phyloP scores from a whole-genome alignment of 2,329 filamentous ascomycete species.

The Rosellinia necatrix region DNA sequence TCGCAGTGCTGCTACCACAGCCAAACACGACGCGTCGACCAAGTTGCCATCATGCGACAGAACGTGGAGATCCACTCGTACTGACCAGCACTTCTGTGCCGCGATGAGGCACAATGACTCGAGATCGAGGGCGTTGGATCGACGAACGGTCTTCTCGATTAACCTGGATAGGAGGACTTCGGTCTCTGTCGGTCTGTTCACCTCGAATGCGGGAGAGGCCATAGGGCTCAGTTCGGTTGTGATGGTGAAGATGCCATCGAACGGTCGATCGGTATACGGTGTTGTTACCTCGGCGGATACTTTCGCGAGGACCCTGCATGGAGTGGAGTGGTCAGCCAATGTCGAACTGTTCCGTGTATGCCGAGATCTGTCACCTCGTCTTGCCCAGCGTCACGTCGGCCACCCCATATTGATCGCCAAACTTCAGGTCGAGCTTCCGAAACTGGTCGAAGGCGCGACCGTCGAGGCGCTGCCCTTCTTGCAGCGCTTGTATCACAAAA shows the following conservation, averaged over 20 bases:
- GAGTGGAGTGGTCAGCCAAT: slow-evolving; percentile 22
- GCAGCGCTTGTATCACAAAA: slow-evolving; percentile 83
- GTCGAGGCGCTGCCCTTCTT: slow-evolving; percentile 81
- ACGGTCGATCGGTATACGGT: slow-evolving; percentile 85
- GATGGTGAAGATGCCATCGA: slow-evolving; percentile 95
- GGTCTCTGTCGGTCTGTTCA: slow-evolving; percentile 79
- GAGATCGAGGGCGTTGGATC: slow-evolving; percentile 89
- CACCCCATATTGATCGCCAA: slow-evolving; percentile 90
- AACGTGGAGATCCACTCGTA: slow-evolving; percentile 90
- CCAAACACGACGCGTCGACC: slow-evolving; percentile 83
- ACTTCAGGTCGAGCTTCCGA: slow-evolving; percentile 75
- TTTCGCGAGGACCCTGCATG: slow-evolving; percentile 74
- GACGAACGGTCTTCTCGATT: slow-evolving; percentile 91
- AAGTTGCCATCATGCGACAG: slow-evolving; percentile 90
- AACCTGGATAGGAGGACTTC: slow-evolving; percentile 86
- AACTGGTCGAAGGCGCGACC: slow-evolving; percentile 81
- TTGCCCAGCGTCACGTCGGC: slow-evolving; percentile 87
- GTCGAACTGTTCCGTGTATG: not conserved
- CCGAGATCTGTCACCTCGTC: slow-evolving; percentile 67
- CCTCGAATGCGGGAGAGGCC: slow-evolving; percentile 87
- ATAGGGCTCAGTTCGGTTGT: slow-evolving; percentile 89
- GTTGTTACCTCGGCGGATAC: slow-evolving; percentile 87
- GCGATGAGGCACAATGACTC: slow-evolving; percentile 94
- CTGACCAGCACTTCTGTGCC: slow-evolving; percentile 86
- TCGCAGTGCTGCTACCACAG: slow-evolving; percentile 82